These are phyloP conservation scores for Leccinum rimulosum DNA, from an alignment of 768 basidiomycete genomes.

Conservation along the genomic window DNA sequence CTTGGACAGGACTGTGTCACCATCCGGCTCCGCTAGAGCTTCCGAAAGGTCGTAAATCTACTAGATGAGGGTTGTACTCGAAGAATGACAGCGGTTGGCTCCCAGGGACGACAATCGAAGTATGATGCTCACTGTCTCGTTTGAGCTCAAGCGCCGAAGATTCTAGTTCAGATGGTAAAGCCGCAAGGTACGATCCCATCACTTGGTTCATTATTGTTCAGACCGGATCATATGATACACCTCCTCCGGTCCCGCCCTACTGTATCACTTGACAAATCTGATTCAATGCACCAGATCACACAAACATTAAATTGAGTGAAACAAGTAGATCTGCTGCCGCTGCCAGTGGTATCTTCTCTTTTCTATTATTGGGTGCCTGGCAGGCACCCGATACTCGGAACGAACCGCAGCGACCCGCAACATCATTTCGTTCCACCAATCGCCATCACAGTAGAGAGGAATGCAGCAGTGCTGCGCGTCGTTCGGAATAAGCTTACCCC, in stretches of 20 bases:
- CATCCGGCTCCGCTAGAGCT: neutral
- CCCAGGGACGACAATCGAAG: neutral
- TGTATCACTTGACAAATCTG: neutral
- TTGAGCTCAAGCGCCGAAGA: too few species aligned
- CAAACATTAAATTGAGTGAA: too few species aligned
- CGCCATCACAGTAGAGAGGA: neutral
- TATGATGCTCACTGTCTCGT: neutral
- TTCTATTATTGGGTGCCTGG: too few species aligned
- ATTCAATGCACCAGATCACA: too few species aligned
- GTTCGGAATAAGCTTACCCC: constrained; percentile 15
- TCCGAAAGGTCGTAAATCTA: neutral
- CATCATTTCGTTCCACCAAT: neutral
- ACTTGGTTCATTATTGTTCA: too few species aligned
- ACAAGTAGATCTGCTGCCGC: too few species aligned
- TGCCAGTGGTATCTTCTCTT: too few species aligned
- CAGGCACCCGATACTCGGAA: too few species aligned
- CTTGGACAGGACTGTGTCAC: too few species aligned
- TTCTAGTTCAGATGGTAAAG: too few species aligned
- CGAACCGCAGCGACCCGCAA: too few species aligned
- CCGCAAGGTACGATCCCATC: too few species aligned
- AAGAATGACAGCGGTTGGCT: neutral
- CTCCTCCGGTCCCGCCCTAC: neutral
- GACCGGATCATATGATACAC: neutral
- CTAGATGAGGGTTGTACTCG: neutral
- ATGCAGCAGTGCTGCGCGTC: neutral